Conservation (phyloP, 768 basidiomycete genomes). For the Phlegmacium glaucopus region DNA sequence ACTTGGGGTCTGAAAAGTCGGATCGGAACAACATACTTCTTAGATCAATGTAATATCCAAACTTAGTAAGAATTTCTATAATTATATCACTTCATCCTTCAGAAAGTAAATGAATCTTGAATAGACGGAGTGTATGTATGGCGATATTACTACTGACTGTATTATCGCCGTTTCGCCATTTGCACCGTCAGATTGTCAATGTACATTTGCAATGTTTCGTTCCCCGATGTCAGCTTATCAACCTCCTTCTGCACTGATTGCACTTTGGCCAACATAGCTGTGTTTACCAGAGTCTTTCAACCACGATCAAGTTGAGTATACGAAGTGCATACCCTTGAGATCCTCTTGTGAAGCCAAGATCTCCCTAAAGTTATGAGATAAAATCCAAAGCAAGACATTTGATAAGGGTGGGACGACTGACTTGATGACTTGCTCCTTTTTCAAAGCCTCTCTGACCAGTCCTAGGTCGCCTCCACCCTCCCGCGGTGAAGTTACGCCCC, state of each 20-base stretch:
- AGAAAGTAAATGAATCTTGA: too few relatives aligned
- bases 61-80: constrained; percentile 2
- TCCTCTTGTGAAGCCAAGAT: constrained; percentile 74
- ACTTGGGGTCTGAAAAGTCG: background rate
- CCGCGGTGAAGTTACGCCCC: constrained; percentile 45
- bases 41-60: constrained; percentile 7
- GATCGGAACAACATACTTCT: background rate
- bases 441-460: constrained; percentile 65
- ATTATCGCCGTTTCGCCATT: constrained; percentile 79
- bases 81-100: constrained; percentile 1
- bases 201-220: constrained; percentile 83
- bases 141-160: background rate
- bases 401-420: constrained; percentile 29
- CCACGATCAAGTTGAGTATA: background rate
- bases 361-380: constrained; percentile 45
- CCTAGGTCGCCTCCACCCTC: constrained; percentile 48
- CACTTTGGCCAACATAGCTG: constrained; percentile 66
- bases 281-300: background rate
- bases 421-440: constrained; percentile 78
- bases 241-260: constrained; percentile 72
- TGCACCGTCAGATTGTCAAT: constrained; percentile 87
- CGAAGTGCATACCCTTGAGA: constrained; percentile 54
- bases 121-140: background rate
- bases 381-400: background rate
- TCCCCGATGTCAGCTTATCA: constrained; percentile 77